These are phyloP conservation scores for Filobasidium floriforme DNA, from an alignment of 768 basidiomycete species.

Conservation along the genomic window DNA sequence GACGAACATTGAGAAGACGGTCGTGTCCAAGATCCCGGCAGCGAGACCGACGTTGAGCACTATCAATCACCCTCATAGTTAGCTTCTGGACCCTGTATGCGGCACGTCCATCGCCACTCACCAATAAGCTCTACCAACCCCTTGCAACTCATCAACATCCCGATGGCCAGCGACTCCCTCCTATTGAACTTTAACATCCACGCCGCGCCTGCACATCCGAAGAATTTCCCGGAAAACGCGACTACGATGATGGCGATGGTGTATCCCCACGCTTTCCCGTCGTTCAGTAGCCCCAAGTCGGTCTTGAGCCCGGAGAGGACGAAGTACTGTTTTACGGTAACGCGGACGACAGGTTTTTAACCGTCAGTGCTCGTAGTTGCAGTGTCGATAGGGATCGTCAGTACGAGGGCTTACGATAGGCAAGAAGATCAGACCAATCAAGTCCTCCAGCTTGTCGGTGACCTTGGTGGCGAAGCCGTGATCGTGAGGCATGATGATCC, in stretches of 20 bases:
- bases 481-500: slow-evolving; percentile 68
- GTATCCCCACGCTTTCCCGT: slow-evolving; percentile 74
- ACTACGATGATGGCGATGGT: slow-evolving; percentile 64
- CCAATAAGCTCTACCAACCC: slow-evolving; percentile 51
- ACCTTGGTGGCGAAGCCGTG: slow-evolving; percentile 72
- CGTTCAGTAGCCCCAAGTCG: slow-evolving; percentile 67
- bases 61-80: slow-evolving; percentile 51
- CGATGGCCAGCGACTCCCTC: slow-evolving; percentile 76
- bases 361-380: no score
- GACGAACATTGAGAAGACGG: slow-evolving; percentile 84
- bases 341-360: no score
- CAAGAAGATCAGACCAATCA: slow-evolving; percentile 66
- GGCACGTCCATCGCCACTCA: background rate
- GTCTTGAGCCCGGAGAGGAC: slow-evolving; percentile 77
- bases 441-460: slow-evolving; percentile 78
- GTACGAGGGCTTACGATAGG: slow-evolving; percentile 56
- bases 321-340: slow-evolving; percentile 63
- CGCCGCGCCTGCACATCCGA: slow-evolving; percentile 60
- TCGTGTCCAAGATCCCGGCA: slow-evolving; percentile 52
- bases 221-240: slow-evolving; percentile 73
- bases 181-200: slow-evolving; percentile 57
- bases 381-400: slow-evolving; percentile 4
- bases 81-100: no score
- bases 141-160: slow-evolving; percentile 83
- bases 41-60: slow-evolving; percentile 71